phyloP scores from a whole-genome alignment of 176 grass and related monocot genomes.

The Chloris gayana region DNA sequence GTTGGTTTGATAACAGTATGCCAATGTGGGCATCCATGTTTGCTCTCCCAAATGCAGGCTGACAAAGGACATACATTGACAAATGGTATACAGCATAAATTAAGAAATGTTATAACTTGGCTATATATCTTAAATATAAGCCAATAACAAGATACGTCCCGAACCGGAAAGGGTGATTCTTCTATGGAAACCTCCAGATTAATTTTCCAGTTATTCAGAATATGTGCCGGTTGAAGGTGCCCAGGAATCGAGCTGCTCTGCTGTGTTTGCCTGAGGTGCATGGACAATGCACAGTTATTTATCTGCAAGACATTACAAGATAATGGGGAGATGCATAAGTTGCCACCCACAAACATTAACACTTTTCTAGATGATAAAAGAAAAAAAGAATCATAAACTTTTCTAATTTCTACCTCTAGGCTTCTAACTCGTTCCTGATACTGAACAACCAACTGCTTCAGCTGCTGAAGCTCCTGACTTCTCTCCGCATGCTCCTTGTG shows the following conservation, averaged over 20 bases:
- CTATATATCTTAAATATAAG: conserved; percentile 28
- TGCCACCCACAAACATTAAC: not conserved
- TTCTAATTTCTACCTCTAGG: conserved; percentile 63
- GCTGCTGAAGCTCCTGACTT: conserved; percentile 56
- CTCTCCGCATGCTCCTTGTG: conserved; percentile 65
- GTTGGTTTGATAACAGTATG: not conserved
- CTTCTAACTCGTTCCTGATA: conserved; percentile 76
- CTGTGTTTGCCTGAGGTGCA: conserved; percentile 75
- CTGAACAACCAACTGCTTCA: conserved; percentile 69
- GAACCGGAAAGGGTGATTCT: conserved; percentile 3
- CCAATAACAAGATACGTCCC: conserved; percentile 12
- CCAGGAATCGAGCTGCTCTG: conserved; percentile 63
- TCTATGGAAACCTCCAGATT: conserved; percentile 18
- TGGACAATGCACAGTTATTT: conserved; percentile 67
- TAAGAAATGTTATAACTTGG: conserved; percentile 30
- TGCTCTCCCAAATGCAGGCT: conserved; percentile 16
- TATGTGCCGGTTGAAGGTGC: conserved; percentile 57
- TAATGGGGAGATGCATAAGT: not conserved
- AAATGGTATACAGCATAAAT: conserved; percentile 32
- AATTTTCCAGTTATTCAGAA: conserved; percentile 47
- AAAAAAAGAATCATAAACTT: not conserved
- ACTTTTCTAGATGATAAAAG: not conserved
- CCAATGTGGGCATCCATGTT: not conserved
- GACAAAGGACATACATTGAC: conserved; percentile 23
- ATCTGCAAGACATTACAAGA: conserved; percentile 42